Conservation (phyloP, 2,329 filamentous ascomycete species). For the Didymella glomerata region DNA sequence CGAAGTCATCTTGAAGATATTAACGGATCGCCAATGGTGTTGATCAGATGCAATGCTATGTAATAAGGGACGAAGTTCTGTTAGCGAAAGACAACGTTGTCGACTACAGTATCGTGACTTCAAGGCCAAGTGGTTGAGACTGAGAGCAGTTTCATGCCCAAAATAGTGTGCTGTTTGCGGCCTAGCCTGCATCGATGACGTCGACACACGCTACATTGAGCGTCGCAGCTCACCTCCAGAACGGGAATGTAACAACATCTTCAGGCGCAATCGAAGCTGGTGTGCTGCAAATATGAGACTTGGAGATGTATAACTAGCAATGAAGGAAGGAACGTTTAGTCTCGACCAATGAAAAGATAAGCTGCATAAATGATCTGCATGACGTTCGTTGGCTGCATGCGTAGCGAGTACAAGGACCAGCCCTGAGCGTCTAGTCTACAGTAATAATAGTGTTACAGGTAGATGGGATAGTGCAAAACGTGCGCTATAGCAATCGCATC, state of each 20-base stretch:
- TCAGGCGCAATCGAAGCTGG: not conserved
- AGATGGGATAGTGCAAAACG: not conserved
- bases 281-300: not conserved
- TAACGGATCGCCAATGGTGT: not conserved
- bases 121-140: conserved; percentile 14
- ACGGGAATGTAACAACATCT: not conserved
- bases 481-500: not conserved
- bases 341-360: conserved; percentile 5
- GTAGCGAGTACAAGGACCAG: conserved; percentile 19
- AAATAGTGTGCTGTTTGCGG: conserved; percentile 23
- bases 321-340: not conserved
- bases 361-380: conserved; percentile 8
- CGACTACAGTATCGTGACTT: conserved; percentile 21
- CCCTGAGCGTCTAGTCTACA: conserved; percentile 13
- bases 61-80: no score
- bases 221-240: conserved; percentile 10
- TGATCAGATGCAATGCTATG: no score
- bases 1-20: conserved; percentile 36
- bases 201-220: conserved; percentile 23
- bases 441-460: conserved; percentile 3
- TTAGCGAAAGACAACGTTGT: no score
- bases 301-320: not conserved
- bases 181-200: conserved; percentile 19
- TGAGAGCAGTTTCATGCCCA: conserved; percentile 19
- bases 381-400: conserved; percentile 10